phyloP scores from a whole-genome alignment of 2,329 filamentous ascomycete genomes.

The Monilinia vaccinii-corymbosi region DNA sequence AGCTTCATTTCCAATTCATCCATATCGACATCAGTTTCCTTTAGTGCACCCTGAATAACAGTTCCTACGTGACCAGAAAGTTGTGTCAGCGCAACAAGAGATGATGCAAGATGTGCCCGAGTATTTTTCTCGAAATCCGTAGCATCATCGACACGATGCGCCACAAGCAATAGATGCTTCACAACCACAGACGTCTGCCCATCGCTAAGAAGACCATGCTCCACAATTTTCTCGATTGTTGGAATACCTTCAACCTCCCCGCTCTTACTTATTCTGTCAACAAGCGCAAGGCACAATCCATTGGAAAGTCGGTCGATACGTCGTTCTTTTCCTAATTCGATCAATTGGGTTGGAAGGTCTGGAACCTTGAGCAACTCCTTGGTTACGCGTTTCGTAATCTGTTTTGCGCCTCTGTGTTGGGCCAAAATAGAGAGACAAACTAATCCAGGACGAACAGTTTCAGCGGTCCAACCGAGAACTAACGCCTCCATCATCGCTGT shows the following conservation, averaged over 20 bases:
- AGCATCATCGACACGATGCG: conserved; percentile 47
- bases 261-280: conserved; percentile 53
- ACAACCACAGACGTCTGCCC: conserved; percentile 56
- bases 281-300: conserved; percentile 58
- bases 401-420: conserved; percentile 64
- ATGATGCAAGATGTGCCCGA: conserved; percentile 55
- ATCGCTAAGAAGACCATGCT: conserved; percentile 50
- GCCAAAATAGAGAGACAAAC: conserved; percentile 75
- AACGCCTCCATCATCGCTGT: conserved; percentile 85
- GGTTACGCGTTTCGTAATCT: conserved; percentile 60
- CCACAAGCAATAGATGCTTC: conserved; percentile 53
- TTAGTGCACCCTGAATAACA: conserved; percentile 58
- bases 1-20: conserved; percentile 67
- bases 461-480: conserved; percentile 63
- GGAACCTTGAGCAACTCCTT: conserved; percentile 58
- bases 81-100: conserved; percentile 58
- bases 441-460: conserved; percentile 65
- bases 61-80: conserved; percentile 47
- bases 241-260: conserved; percentile 47
- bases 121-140: conserved; percentile 45
- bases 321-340: conserved; percentile 54
- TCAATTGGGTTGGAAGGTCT: conserved; percentile 49
- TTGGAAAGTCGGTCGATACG: conserved; percentile 63
- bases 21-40: conserved; percentile 61
- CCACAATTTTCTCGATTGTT: conserved; percentile 52